Evolutionary conservation across 768 basidiomycete species (phyloP), one percentile per base, ranked within the genome.

Genomic region (Phlebiopsis flavidoalba): DNA sequence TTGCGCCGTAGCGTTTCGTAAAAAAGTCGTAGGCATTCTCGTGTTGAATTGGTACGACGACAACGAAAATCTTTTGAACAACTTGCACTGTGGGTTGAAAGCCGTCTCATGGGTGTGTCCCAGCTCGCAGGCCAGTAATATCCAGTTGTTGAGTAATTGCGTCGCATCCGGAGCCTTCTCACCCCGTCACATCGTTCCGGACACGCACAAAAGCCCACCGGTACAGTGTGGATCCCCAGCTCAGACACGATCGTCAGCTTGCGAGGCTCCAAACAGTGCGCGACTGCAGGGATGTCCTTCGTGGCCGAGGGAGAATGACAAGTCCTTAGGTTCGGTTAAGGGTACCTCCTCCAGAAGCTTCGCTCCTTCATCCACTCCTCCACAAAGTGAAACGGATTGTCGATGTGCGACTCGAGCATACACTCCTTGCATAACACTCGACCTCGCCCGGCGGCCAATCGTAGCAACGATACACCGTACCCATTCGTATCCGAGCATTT

Each of bases 61-160:
- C 35, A 53, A 17, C 3, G 14, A 12, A 26, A 55, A 63, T n/a
- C 3, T 3, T 3, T 57, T 26, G 46, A 63, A 8, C 8, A 60
- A 1, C 6, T 49, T 10, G 24, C 60, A 2, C 10, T n/a, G n/a
- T n/a, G n/a, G n/a, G n/a, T 52, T 55, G 59, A 63, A 59, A 5
- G 46, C 58, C 1, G 62, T 59, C n/a, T n/a, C 6, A 15, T 8
- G 1, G 58, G 51, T 19, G 37, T 8, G 12, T 63, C 53, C 53
- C 43, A 54, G 14, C 43, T 47, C 0, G 52, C 45, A 5, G 58
- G 58, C 57, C 57, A 63, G 22, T 53, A n/a, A n/a, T n/a, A 61
- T 31, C 61, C 57, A n/a, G 19, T 49, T n/a, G 1, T 21, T 7
- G 3, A 49, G 48, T 1, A 49, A n/a, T n/a, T 49, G 48, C 4